Conservation (phyloP, 768 basidiomycete genomes). For the Austroboletus festivus region DNA sequence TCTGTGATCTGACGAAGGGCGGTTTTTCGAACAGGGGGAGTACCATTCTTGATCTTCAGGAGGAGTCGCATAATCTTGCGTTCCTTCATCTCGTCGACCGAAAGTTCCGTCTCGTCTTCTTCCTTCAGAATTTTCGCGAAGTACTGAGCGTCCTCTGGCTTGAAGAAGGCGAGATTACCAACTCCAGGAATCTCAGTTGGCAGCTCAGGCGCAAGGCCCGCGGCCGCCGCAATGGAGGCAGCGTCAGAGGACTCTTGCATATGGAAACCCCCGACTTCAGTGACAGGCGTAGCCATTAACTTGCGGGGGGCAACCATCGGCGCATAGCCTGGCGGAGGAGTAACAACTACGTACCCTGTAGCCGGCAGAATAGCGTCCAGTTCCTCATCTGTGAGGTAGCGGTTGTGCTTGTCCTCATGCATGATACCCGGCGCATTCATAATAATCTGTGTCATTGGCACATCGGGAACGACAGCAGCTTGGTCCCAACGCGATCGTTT, state of each 20-base stretch:
- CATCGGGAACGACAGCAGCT: constrained; percentile 71
- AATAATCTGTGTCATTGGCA: constrained; percentile 74
- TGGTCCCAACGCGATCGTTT: constrained; percentile 98
- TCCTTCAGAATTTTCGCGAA: constrained; percentile 95
- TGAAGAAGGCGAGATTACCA: constrained; percentile 96
- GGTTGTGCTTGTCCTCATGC: constrained; percentile 93
- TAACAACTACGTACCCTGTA: constrained; percentile 86
- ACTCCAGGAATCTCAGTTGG: constrained; percentile 98
- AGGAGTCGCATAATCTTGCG: constrained; percentile 98
- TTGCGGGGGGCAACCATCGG: constrained; percentile 66
- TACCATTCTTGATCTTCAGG: constrained; percentile 99
- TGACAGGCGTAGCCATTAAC: constrained; percentile 53
- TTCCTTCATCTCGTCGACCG: constrained; percentile 98
- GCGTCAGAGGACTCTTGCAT: constrained; percentile 95
- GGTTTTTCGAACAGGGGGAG: constrained; percentile 96
- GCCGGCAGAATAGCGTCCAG: constrained; percentile 86
- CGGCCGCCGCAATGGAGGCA: constrained; percentile 82
- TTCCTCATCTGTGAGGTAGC: constrained; percentile 95
- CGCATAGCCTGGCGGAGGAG: constrained; percentile 92
- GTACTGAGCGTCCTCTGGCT: constrained; percentile 96
- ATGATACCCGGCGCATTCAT: constrained; percentile 82
- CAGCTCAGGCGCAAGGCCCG: constrained; percentile 87
- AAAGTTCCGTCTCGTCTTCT: constrained; percentile 89
- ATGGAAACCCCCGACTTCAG: constrained; percentile 82
- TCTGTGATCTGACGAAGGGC: constrained; percentile 98